These are phyloP conservation scores for Scedosporium apiospermum DNA, from an alignment of 2,329 filamentous ascomycete genomes.

Conservation along the genomic window DNA sequence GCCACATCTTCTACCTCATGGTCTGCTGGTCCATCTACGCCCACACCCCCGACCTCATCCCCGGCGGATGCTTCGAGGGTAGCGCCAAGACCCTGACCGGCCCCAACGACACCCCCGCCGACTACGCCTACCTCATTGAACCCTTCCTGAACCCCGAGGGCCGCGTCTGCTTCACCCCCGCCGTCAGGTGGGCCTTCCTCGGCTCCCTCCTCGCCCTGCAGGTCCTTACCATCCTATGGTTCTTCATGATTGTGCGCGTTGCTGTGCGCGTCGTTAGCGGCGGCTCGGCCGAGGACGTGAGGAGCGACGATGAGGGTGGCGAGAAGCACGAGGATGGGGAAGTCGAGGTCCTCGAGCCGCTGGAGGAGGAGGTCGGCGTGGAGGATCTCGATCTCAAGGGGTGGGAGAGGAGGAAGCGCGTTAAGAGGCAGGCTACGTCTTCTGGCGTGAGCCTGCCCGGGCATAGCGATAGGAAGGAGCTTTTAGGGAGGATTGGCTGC, in stretches of 20 bases:
- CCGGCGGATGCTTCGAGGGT: slow-evolving; percentile 62
- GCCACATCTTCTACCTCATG: slow-evolving; percentile 70
- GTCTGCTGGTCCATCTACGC: slow-evolving; percentile 76
- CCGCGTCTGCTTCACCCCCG: slow-evolving; percentile 68
- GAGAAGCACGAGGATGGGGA: slow-evolving; percentile 55
- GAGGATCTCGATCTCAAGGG: slow-evolving; percentile 59
- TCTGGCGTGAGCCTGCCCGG: slow-evolving; percentile 58
- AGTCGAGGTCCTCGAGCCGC: slow-evolving; percentile 42
- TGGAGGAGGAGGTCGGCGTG: slow-evolving; percentile 69
- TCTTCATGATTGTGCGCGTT: slow-evolving; percentile 77
- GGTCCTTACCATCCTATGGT: slow-evolving; percentile 76
- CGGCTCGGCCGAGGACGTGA: slow-evolving; percentile 68
- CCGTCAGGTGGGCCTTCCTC: slow-evolving; percentile 69
- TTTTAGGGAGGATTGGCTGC: slow-evolving; percentile 74
- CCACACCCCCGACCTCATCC: slow-evolving; percentile 52
- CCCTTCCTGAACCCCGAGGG: slow-evolving; percentile 65
- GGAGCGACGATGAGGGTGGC: slow-evolving; percentile 78
- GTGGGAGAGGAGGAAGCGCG: slow-evolving; percentile 48
- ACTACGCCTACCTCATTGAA: slow-evolving; percentile 56
- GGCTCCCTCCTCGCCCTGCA: slow-evolving; percentile 69
- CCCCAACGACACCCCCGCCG: slow-evolving; percentile 39
- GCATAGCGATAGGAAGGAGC: slow-evolving; percentile 68
- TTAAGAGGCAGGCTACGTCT: slow-evolving; percentile 26
- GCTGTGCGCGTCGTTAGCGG: slow-evolving; percentile 72
- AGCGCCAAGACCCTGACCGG: slow-evolving; percentile 43